Conservation (phyloP, 2,329 filamentous ascomycete species). For the Aspergillus fumigatus region DNA sequence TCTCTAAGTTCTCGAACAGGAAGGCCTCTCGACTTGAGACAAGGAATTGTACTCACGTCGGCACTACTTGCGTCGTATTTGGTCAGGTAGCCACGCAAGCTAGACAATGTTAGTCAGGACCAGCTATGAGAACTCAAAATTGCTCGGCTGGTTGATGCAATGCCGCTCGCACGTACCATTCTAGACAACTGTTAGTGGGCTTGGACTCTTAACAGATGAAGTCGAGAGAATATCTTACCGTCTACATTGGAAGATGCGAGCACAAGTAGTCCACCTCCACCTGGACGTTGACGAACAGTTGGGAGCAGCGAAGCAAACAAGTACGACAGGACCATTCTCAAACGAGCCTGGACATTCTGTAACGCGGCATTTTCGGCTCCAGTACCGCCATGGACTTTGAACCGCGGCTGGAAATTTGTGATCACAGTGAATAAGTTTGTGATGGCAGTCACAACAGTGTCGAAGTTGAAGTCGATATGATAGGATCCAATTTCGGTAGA, state of each 20-base stretch:
- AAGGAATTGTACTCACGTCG: slow-evolving; percentile 44
- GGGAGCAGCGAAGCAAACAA: slow-evolving; percentile 61
- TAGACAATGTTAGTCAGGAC: slow-evolving; percentile 33
- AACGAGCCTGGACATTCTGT: slow-evolving; percentile 64
- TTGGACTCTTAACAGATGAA: neutral
- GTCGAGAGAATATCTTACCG: slow-evolving; percentile 10
- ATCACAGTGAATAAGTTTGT: slow-evolving; percentile 56
- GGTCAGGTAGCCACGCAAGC: slow-evolving; percentile 55
- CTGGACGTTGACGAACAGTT: slow-evolving; percentile 52
- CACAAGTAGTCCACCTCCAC: slow-evolving; percentile 58
- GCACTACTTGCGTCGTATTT: slow-evolving; percentile 61
- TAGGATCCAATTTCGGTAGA: slow-evolving; percentile 61
- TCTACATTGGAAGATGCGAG: slow-evolving; percentile 66
- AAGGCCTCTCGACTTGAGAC: neutral
- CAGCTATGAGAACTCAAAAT: neutral
- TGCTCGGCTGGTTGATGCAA: neutral
- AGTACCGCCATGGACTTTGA: slow-evolving; percentile 61
- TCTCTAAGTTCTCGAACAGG: neutral
- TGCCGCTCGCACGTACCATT: slow-evolving; percentile 20
- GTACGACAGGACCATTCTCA: slow-evolving; percentile 63
- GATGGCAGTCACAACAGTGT: slow-evolving; percentile 59
- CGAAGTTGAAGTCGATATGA: slow-evolving; percentile 71
- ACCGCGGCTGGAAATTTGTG: slow-evolving; percentile 57
- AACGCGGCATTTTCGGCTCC: slow-evolving; percentile 59
- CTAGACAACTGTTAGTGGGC: slow-evolving; percentile 13